Percentiles rank a stretch among this genome's conserved stretches.
phyloP scores from a whole-genome alignment of 768 basidiomycete species.

The Amanita subjunquillea region DNA sequence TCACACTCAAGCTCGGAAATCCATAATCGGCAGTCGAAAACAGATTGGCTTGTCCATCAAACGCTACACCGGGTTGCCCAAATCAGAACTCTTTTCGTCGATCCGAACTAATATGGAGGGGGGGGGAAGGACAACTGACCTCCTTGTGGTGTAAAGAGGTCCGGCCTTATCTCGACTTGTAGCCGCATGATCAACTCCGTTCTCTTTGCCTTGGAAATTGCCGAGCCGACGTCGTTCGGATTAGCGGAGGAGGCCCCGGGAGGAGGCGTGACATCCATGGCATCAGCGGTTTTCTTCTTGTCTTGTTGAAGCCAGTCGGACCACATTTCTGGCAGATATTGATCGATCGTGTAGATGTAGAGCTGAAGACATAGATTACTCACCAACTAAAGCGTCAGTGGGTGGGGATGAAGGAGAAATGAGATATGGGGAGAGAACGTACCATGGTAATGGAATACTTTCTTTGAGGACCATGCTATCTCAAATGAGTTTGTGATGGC shows the following conservation, averaged over 20 bases:
- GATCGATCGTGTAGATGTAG: neutral
- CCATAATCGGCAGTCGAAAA: neutral
- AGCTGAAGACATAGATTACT: neutral
- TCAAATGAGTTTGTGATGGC: constrained; percentile 2
- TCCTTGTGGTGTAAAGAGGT: neutral
- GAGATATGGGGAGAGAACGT: neutral
- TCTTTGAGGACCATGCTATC: neutral
- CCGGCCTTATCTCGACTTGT: neutral
- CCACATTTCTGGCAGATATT: neutral
- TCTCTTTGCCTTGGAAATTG: neutral
- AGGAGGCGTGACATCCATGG: neutral
- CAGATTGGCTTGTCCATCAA: constrained; percentile 3
- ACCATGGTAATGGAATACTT: constrained; percentile 5
- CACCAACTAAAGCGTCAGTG: neutral
- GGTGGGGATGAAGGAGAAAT: neutral
- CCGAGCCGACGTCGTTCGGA: neutral
- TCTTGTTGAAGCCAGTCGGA: neutral
- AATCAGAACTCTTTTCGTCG: neutral
- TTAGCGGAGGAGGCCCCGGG: neutral
- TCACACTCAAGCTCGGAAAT: neutral
- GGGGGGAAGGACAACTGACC: neutral
- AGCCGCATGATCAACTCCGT: constrained; percentile 4
- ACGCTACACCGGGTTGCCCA: neutral
- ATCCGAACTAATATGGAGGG: neutral
- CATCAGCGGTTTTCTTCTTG: neutral